Evolutionary conservation across 257 asterid genomes (phyloP).

Genomic region (Solanum pinnatisectum): DNA sequence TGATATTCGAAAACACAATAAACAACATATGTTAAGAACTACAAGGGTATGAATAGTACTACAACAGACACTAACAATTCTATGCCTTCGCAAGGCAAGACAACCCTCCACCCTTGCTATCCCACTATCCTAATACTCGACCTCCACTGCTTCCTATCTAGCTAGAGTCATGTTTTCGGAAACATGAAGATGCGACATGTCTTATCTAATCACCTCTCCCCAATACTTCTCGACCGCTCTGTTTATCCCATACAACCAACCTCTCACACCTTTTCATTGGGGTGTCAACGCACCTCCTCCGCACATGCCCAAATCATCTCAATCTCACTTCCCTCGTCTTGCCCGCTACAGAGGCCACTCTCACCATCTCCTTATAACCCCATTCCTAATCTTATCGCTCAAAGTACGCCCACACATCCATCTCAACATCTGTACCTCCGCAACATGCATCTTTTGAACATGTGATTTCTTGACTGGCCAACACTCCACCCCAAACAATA

Average conservation of each 20-base stretch:
- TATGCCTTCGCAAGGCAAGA: background rate
- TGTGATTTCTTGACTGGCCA: too few species aligned
- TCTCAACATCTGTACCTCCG: too few species aligned
- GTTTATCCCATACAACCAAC: background rate
- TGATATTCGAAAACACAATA: background rate
- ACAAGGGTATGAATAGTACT: background rate
- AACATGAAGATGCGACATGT: too few species aligned
- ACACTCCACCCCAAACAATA: too few species aligned
- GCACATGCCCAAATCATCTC: background rate
- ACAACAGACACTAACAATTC: background rate
- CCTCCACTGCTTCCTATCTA: background rate
- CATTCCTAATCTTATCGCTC: background rate
- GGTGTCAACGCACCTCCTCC: background rate
- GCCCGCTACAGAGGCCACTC: background rate
- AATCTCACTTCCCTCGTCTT: background rate
- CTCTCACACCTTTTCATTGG: background rate
- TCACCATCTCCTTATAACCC: background rate
- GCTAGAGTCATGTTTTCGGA: background rate
- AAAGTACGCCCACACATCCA: too few species aligned
- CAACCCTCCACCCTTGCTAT: background rate
- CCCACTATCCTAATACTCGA: background rate
- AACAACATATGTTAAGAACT: too few species aligned
- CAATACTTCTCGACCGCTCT: background rate
- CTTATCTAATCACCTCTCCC: too few species aligned
- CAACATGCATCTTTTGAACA: too few species aligned